Percentiles rank a stretch among this genome's conserved stretches.
phyloP scores from a whole-genome alignment of 2,329 filamentous ascomycete genomes.

The Xylariaceae sp. region DNA sequence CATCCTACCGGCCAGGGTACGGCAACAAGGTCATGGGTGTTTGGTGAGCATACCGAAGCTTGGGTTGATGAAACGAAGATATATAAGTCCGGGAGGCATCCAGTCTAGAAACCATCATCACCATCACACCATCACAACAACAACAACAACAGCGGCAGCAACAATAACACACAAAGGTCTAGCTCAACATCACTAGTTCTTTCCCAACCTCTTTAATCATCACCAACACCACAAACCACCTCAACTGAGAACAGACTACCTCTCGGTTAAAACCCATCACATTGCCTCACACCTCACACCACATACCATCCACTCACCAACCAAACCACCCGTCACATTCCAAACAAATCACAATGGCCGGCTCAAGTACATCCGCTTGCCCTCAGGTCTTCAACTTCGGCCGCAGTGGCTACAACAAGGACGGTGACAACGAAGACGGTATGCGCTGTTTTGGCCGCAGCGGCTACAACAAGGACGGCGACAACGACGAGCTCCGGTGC shows the following conservation, averaged over 20 bases:
- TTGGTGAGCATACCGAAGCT: constrained; percentile 9
- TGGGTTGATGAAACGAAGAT: constrained; percentile 5
- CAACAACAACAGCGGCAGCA: constrained; percentile 9
- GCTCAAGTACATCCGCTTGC: constrained; percentile 30
- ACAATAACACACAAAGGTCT: background rate
- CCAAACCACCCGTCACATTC: constrained; percentile 7
- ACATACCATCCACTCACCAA: constrained; percentile 2
- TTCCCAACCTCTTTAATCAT: background rate
- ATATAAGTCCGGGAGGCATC: constrained; percentile 19
- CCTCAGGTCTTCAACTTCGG: constrained; percentile 37
- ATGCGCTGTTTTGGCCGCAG: constrained; percentile 33
- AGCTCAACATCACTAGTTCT: background rate
- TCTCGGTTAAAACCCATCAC: background rate
- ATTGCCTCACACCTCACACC: background rate
- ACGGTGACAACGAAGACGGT: constrained; percentile 37
- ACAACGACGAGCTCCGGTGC: constrained; percentile 26
- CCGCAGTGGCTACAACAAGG: constrained; percentile 47
- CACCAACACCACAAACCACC: constrained; percentile 1
- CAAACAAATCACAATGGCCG: constrained; percentile 37
- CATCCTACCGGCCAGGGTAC: constrained; percentile 7
- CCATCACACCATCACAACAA: constrained; percentile 9
- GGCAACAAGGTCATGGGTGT: constrained; percentile 10
- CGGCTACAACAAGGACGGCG: constrained; percentile 35
- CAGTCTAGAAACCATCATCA: constrained; percentile 22
- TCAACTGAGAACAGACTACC: constrained; percentile 8